Evolutionary conservation across 495 filamentous ascomycete species (phyloP).

Genomic region (Penicillium roqueforti): DNA sequence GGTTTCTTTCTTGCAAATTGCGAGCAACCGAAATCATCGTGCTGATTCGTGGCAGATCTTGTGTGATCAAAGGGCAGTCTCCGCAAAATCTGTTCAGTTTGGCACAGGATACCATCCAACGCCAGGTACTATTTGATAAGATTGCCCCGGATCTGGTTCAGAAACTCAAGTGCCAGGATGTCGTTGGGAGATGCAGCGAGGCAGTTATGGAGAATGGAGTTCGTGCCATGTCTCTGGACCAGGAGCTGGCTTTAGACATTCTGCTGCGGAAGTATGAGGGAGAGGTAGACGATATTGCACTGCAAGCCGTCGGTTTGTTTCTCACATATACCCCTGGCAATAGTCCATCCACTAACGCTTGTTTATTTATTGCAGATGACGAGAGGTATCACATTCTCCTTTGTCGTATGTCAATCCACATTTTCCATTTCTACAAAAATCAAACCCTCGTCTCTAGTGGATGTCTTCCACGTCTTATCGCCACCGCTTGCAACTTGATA

Average conservation of each 20-base stretch:
- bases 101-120: slow-evolving; percentile 34
- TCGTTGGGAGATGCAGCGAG: slow-evolving; percentile 33
- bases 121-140: slow-evolving; percentile 30
- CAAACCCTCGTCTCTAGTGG: slow-evolving; percentile 26
- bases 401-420: slow-evolving; percentile 37
- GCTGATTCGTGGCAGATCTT: slow-evolving; percentile 25
- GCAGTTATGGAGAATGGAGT: slow-evolving; percentile 37
- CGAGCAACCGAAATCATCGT: background rate
- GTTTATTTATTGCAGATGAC: slow-evolving; percentile 18
- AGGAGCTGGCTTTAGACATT: slow-evolving; percentile 36
- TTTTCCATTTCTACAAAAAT: slow-evolving; percentile 42
- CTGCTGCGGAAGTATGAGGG: slow-evolving; percentile 35
- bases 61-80: slow-evolving; percentile 36
- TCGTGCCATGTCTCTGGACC: slow-evolving; percentile 34
- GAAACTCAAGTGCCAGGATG: slow-evolving; percentile 35
- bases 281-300: slow-evolving; percentile 33
- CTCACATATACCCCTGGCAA: background rate
- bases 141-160: slow-evolving; percentile 31
- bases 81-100: slow-evolving; percentile 31
- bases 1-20: background rate
- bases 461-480: slow-evolving; percentile 32
- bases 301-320: slow-evolving; percentile 29
- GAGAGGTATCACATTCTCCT: slow-evolving; percentile 30
- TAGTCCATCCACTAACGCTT: background rate
- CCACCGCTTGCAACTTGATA: slow-evolving; percentile 35